Evolutionary conservation across 345 rosid species (phyloP), one percentile per base, ranked within the genome.

Genomic region (Gossypium turneri): DNA sequence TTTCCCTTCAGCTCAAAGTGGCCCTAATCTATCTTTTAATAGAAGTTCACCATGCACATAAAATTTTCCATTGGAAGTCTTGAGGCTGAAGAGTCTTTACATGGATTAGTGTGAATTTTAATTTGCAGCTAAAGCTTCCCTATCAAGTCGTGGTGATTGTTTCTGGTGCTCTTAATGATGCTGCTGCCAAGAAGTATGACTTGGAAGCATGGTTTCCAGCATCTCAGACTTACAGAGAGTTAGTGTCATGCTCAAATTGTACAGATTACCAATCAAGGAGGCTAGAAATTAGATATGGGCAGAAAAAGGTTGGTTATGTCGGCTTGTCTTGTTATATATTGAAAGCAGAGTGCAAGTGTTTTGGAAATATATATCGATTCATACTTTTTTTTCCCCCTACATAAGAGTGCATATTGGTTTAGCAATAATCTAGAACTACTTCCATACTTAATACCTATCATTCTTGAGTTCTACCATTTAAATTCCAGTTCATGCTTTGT

Each of bases 131-230:
- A 15, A 82, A 84, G 24, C 71, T 95, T 45, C 98, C 99, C 17
- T 93, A 95, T 76, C 98, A 77, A 80, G 56, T 91, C 1, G 97
- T 95, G 70, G 73, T 95, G 9, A 95, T 95, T 2, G 99, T 95
- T 44, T 93, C 99, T 55, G 94, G 70, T 19, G 70, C 70, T 65
- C 70, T 65, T 65, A 65, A 65, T 43, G 70, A 65, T 19, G 52
- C 98, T 22, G 99, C 99, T 52, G 99, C 99, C 7, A 93, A 95
- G 81, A 95, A 95, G 84, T 93, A 88, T 55, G 99, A 95, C 76
- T 80, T 95, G 79, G 99, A 94, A 83, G 98, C 84, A 24, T 92
- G 98, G 98, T 94, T 91, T 81, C 98, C 98, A 11, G 88, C 97
- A 72, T 95, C 99, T 0, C 86, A 83, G 78, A 84, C 98, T n/a